These are phyloP conservation scores for Candida incommunis DNA, from an alignment of 805 yeast species.

Conservation along the genomic window DNA sequence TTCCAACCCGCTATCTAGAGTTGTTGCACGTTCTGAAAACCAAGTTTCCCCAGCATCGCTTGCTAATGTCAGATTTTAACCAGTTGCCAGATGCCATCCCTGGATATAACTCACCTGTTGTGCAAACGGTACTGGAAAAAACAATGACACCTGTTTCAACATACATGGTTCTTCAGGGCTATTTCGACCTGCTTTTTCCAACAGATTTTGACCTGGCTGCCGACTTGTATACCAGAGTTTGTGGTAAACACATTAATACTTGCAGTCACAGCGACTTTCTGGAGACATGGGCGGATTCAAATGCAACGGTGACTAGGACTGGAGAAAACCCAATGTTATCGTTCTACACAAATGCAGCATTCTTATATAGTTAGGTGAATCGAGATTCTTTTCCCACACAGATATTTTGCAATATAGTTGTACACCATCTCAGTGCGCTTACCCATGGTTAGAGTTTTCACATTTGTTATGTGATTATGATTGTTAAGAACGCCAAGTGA, in stretches of 20 bases:
- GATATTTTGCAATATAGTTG: too few species aligned
- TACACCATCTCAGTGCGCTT: too few species aligned
- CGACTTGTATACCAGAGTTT: conserved; percentile 47
- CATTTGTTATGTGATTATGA: too few species aligned
- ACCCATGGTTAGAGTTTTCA: too few species aligned
- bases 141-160: conserved; percentile 56
- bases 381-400: too few species aligned
- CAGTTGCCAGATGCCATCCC: conserved; percentile 23
- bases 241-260: conserved; percentile 42
- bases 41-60: conserved; percentile 61
- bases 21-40: conserved; percentile 48
- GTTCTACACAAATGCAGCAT: conserved; percentile 61
- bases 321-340: conserved; percentile 82
- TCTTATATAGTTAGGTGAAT: conserved; percentile 15
- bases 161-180: conserved; percentile 76
- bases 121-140: conserved; percentile 58
- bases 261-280: conserved; percentile 52
- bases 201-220: conserved; percentile 55
- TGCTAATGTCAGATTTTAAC: conserved; percentile 61
- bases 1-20: conserved; percentile 64
- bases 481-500: too few species aligned
- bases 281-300: conserved; percentile 55
- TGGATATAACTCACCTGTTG: conserved; percentile 66
- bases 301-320: conserved; percentile 49
- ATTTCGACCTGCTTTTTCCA: conserved; percentile 76